phyloP scores from a whole-genome alignment of 306 rosid species.

The Abrus precatorius region DNA sequence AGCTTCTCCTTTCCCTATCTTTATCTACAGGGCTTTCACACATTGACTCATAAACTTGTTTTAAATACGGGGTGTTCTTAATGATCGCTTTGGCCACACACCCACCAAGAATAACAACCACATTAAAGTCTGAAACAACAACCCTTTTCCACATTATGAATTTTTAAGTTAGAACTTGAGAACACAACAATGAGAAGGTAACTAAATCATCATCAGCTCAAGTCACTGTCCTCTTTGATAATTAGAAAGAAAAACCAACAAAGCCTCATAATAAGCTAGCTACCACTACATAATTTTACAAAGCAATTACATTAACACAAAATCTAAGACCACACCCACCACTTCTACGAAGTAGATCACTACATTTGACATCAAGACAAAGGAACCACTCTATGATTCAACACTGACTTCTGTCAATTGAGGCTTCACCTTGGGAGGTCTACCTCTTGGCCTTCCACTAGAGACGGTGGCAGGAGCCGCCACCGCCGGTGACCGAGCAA shows the following conservation, averaged over 20 bases:
- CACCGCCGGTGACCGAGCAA: slow-evolving; percentile 46
- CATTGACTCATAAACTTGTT: not conserved
- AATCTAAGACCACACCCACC: slow-evolving; percentile 35
- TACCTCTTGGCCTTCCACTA: slow-evolving; percentile 70
- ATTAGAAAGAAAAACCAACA: slow-evolving; percentile 44
- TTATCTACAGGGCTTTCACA: not conserved
- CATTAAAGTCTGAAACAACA: not conserved
- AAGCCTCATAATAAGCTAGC: slow-evolving; percentile 26
- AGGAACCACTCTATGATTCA: slow-evolving; percentile 52
- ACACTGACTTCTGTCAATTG: slow-evolving; percentile 72
- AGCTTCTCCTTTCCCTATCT: not conserved
- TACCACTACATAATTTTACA: slow-evolving; percentile 64
- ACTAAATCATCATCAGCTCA: slow-evolving; percentile 33
- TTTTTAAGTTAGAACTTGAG: not conserved
- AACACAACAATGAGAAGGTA: not conserved
- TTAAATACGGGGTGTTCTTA: not conserved
- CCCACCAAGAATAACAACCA: not conserved
- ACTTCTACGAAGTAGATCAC: slow-evolving; percentile 34
- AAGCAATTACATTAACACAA: slow-evolving; percentile 49
- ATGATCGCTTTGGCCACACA: not conserved
- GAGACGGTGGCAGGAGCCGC: not conserved
- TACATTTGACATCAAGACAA: not conserved
- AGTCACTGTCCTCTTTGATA: slow-evolving; percentile 48
- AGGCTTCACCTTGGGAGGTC: slow-evolving; percentile 90
- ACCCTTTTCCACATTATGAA: not conserved